Evolutionary conservation across 2,329 filamentous ascomycete genomes (phyloP), one percentile per base, ranked within the genome.

Genomic region (Leptoxyphium fumago): DNA sequence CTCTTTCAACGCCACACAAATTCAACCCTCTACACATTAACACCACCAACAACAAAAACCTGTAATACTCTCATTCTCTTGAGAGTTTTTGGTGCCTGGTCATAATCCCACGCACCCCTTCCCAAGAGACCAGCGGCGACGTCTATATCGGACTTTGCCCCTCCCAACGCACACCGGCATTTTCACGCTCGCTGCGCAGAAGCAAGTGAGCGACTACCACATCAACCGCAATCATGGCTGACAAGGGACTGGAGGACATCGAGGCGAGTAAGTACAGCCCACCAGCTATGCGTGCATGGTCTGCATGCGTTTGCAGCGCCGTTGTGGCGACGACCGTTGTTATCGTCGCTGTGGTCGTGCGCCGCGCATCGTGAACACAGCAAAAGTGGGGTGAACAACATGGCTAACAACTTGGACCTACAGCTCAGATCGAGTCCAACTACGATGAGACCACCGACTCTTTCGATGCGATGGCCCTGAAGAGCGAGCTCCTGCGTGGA

Each of bases 401-500:
- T 30, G 42, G 54, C 49, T 42, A 36, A 42, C 29, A 44, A 26
- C 4, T 49, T 43, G 47, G 46, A 26, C 21, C 21, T 65, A 61
- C 67, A 94, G 89, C 82, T 72, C 87, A 94, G 75, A 98, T 98
- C 78, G 93, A 98, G 79, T 94, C 88, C 67, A 98, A 98, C 85
- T 98, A 96, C 75, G 91, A 98, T 78, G 88, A 96, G 79, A 88
- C 89, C 63, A 89, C 91, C 71, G 93, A 98, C 73, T 94, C 87
- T 50, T 98, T 98, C 73, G 91, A 98, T 72, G 78, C 88, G 61
- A 98, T 98, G 91, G 82, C 80, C 73, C 79, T 98, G 64, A 94
- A 93, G 80, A 66, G 86, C 54, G 91, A 98, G 77, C 84, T 98
- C 64, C 86, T 98, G 66, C 87, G 91, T 73, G 91, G 84, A 75